Conservation (phyloP, 345 rosid genomes). For the Arabidopsis thaliana region DNA sequence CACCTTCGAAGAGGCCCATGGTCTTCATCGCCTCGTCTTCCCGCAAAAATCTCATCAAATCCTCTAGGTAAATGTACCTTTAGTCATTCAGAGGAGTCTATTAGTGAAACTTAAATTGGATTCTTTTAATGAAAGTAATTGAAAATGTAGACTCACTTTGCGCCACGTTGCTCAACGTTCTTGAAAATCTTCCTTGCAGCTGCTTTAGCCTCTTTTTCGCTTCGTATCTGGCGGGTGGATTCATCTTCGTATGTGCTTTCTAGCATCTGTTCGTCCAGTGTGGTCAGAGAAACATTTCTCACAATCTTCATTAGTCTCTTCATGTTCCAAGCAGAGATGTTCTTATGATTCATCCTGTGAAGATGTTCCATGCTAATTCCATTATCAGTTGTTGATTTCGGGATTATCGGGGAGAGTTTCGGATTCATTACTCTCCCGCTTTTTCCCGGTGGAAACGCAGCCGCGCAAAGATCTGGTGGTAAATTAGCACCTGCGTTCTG, state of each 20-base stretch:
- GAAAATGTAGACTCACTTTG: constrained; percentile 52
- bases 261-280: constrained; percentile 77
- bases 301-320: constrained; percentile 92
- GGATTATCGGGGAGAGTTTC: constrained; percentile 45
- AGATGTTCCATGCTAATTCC: constrained; percentile 68
- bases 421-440: constrained; percentile 52
- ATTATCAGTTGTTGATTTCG: constrained; percentile 41
- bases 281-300: constrained; percentile 67
- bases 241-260: constrained; percentile 60
- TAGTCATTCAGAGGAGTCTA: constrained; percentile 52
- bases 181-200: constrained; percentile 88
- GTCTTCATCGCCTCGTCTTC: constrained; percentile 82
- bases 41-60: constrained; percentile 75
- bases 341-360: constrained; percentile 73
- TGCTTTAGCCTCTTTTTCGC: constrained; percentile 81
- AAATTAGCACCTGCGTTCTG: constrained; percentile 67
- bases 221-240: constrained; percentile 60
- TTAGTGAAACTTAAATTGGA: constrained; percentile 20
- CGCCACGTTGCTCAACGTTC: constrained; percentile 64
- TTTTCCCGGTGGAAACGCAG: constrained; percentile 51
- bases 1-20: constrained; percentile 76
- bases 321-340: constrained; percentile 97
- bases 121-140: background rate
- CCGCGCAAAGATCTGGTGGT: constrained; percentile 65
- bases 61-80: constrained; percentile 73